These are phyloP conservation scores for Bimuria novae-zelandiae DNA, from an alignment of 2,329 filamentous ascomycete species.

Conservation along the genomic window DNA sequence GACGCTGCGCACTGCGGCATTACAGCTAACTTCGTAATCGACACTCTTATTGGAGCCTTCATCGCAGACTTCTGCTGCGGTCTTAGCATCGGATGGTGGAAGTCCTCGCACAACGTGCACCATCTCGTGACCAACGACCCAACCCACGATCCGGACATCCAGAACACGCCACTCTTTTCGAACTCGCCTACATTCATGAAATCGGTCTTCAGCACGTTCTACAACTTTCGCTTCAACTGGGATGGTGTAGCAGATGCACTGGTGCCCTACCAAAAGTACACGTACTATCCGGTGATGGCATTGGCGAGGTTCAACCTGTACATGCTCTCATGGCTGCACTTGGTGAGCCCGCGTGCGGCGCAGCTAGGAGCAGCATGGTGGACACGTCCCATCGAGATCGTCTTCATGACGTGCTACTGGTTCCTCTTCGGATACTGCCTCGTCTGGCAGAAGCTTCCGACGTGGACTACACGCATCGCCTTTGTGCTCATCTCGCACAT, in stretches of 20 bases:
- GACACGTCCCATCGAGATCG: slow-evolving; percentile 80
- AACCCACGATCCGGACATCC: slow-evolving; percentile 49
- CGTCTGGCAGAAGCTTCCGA: slow-evolving; percentile 73
- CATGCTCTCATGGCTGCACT: slow-evolving; percentile 76
- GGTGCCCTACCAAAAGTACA: slow-evolving; percentile 75
- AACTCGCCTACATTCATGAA: slow-evolving; percentile 80
- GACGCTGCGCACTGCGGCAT: slow-evolving; percentile 69
- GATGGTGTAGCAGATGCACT: slow-evolving; percentile 73
- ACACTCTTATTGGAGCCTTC: slow-evolving; percentile 66
- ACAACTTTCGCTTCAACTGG: slow-evolving; percentile 78
- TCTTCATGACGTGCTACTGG: slow-evolving; percentile 82
- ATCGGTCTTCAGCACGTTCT: slow-evolving; percentile 77
- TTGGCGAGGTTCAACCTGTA: slow-evolving; percentile 90
- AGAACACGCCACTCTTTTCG: slow-evolving; percentile 82
- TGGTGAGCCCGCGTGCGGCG: slow-evolving; percentile 71
- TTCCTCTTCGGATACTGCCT: slow-evolving; percentile 83
- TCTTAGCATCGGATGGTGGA: slow-evolving; percentile 71
- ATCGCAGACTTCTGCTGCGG: slow-evolving; percentile 69
- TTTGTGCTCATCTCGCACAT: slow-evolving; percentile 83
- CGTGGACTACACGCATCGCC: slow-evolving; percentile 68
- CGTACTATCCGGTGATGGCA: slow-evolving; percentile 80
- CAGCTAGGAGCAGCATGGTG: slow-evolving; percentile 78
- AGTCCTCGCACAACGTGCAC: slow-evolving; percentile 70
- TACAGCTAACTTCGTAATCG: slow-evolving; percentile 61
- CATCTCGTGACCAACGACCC: slow-evolving; percentile 69